Percentiles rank a stretch among this genome's conserved stretches.
phyloP scores from a whole-genome alignment of 768 basidiomycete genomes.

The Xerocomus potaroensis region DNA sequence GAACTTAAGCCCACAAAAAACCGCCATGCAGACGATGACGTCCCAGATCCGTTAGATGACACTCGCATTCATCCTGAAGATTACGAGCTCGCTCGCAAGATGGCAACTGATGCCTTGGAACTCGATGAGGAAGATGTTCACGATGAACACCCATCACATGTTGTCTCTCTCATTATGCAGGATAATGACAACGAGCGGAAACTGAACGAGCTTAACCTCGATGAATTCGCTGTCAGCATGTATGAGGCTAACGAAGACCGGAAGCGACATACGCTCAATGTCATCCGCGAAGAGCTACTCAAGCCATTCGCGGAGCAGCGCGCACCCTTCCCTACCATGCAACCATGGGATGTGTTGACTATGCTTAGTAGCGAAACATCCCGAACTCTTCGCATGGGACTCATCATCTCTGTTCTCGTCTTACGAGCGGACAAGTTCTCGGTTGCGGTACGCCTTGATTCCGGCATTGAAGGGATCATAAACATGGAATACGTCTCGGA shows the following conservation, averaged over 20 bases:
- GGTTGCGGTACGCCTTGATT: conserved; percentile 79
- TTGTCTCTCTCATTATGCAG: conserved; percentile 81
- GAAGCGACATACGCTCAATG: conserved; percentile 85
- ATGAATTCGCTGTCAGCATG: conserved; percentile 93
- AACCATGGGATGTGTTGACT: conserved; percentile 78
- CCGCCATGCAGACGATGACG: conserved; percentile 57
- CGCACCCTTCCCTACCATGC: conserved; percentile 55
- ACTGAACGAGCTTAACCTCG: conserved; percentile 85
- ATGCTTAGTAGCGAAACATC: conserved; percentile 95
- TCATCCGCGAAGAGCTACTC: conserved; percentile 84
- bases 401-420: conserved; percentile 76
- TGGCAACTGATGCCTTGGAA: conserved; percentile 96
- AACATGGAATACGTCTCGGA: conserved; percentile 56
- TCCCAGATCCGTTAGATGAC: conserved; percentile 85
- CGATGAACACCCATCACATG: conserved; percentile 87
- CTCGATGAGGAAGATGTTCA: conserved; percentile 97
- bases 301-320: conserved; percentile 78
- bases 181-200: conserved; percentile 76
- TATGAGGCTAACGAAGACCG: conserved; percentile 77
- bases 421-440: conserved; percentile 45
- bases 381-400: conserved; percentile 68
- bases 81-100: conserved; percentile 95
- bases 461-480: conserved; percentile 85
- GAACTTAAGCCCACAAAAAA: conserved; percentile 60
- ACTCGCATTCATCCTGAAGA: conserved; percentile 98